These are phyloP conservation scores for Plasmodium gonderi DNA, from an alignment of 169 alveolate genomes.

Conservation along the genomic window DNA sequence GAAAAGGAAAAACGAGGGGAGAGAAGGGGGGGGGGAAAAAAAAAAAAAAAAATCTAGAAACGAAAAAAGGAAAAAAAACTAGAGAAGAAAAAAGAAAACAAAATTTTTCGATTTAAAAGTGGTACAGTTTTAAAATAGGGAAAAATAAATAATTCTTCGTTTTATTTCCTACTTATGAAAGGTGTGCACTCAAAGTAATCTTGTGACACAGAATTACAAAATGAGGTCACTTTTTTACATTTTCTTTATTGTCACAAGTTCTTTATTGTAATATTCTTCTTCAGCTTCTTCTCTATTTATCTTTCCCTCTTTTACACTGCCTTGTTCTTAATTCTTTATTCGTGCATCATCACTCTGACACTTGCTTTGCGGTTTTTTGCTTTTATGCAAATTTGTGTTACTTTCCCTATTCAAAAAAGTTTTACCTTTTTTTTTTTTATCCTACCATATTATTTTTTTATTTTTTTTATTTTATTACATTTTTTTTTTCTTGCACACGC, in stretches of 20 bases:
- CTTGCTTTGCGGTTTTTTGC: not conserved
- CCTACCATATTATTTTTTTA: not conserved
- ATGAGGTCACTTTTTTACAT: not conserved
- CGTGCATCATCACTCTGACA: not conserved
- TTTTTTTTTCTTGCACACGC: not conserved
- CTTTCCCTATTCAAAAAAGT: not conserved
- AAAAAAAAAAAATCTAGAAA: too few relatives aligned
- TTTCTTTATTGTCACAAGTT: not conserved
- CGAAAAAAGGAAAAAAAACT: too few relatives aligned
- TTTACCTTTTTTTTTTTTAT: not conserved
- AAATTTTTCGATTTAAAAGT: too few relatives aligned
- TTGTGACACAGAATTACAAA: not conserved
- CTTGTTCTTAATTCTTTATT: not conserved
- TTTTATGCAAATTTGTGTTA: not conserved
- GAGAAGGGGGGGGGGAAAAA: too few relatives aligned
- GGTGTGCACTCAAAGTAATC: not conserved
- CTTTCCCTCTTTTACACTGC: not conserved
- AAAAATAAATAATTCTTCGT: not conserved
- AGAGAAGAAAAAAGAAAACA: too few relatives aligned
- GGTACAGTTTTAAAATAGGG: not conserved
- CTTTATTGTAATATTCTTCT: not conserved
- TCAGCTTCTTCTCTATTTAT: not conserved
- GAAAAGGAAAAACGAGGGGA: too few relatives aligned
- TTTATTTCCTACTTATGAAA: not conserved
- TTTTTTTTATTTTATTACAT: not conserved